A percentile compares a stretch with the other conserved stretches of the same genome.
phyloP scores from a whole-genome alignment of 139 green algal genomes.

The Nannochloris sp. region DNA sequence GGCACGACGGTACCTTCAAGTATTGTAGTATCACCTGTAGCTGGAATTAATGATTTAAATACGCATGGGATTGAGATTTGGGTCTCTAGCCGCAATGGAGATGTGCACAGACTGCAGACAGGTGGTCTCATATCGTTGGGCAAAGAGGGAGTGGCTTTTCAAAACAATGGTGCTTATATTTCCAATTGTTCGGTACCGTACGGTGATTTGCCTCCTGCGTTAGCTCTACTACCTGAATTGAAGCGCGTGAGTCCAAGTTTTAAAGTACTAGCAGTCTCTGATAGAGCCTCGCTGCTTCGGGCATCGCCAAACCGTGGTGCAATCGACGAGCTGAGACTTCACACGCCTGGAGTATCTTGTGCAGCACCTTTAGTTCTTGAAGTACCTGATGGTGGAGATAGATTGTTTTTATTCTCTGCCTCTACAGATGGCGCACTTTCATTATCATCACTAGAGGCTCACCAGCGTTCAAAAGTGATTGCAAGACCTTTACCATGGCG shows the following conservation, averaged over 20 bases:
- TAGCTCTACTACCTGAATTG: neutral
- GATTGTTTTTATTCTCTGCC: neutral
- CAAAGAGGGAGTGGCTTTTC: too few relatives aligned
- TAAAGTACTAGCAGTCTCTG: neutral
- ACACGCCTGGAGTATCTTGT: neutral
- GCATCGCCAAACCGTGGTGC: neutral
- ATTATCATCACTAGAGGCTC: neutral
- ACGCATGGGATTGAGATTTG: neutral
- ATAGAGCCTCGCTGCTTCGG: neutral
- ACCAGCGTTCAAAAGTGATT: neutral
- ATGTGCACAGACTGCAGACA: too few relatives aligned
- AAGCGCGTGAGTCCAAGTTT: neutral
- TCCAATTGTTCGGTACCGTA: neutral
- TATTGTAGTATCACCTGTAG: too few relatives aligned
- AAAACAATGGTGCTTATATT: too few relatives aligned
- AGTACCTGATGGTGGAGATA: neutral
- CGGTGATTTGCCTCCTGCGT: neutral
- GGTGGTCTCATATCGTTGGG: too few relatives aligned
- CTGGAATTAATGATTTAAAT: too few relatives aligned
- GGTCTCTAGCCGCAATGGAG: neutral
- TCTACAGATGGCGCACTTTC: neutral
- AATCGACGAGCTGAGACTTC: neutral
- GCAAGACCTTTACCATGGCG: neutral
- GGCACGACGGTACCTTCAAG: too few relatives aligned
- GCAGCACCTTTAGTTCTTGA: neutral